Base-by-base conservation (phyloP, 208 protist species). In the Herpetomonas samuelpessoai region DNA sequence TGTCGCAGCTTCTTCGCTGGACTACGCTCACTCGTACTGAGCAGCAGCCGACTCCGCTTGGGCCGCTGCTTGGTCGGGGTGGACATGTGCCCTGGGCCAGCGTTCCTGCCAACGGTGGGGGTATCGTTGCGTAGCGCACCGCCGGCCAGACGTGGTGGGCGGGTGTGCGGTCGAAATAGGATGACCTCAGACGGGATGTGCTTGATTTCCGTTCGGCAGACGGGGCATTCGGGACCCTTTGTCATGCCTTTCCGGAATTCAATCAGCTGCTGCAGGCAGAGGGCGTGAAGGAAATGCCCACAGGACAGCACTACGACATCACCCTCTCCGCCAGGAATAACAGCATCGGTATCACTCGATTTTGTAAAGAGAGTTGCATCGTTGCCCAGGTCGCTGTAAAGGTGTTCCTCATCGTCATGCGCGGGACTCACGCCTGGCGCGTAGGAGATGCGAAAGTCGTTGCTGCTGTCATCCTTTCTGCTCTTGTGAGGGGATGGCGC, bases 231-330 rank as follows among this genome's bases (percentile, higher is more conserved):
- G 16, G 57, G 47, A 7, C 59, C 38, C 22, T 41, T 27, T 10
- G 59, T 41, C 10, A 55, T 65, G 2, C 58, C 62, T 4, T 57
- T 57, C 66, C 83, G 87, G 60, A 89, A 80, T 52, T 68, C 79
- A 25, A 91, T 65, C 30, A 91, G 65, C 55, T 92, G 88, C n/a
- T 79, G 50, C 25, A 74, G 77, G 46, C 88, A 95, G 3, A 76
- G 30, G 50, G 73, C 84, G 65, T 95, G 88, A 39, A 92, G 55
- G 21, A 92, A 61, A 61, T 95, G 88, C 0, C 88, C 88, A 60
- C 88, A 95, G 6, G 50, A 41, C 7, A 65, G 38, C 44, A 50
- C 21, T 21, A 48, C 44, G 18, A 22, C 27, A 26, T 7, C 44
- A 4, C 63, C n/a, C 49, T 62, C 47, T 65, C 65, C n/a, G 51